Evolutionary conservation across 2,329 filamentous ascomycete species (phyloP).

Genomic region (Penicillium sp.): DNA sequence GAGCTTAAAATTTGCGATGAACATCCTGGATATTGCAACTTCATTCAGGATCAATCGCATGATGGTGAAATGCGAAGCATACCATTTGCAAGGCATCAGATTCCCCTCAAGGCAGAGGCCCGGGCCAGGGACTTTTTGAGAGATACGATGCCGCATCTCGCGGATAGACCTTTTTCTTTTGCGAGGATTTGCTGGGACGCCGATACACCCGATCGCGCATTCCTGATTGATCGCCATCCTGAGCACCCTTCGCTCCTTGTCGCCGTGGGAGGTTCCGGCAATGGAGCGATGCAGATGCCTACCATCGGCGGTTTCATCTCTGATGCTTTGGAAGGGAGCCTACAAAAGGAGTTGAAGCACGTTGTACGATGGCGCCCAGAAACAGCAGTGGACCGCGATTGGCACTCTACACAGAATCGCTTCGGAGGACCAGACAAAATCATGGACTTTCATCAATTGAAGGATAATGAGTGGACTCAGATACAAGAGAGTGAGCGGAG

Average conservation of each 20-base stretch:
- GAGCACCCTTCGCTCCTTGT: constrained; percentile 45
- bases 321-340: constrained; percentile 48
- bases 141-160: constrained; percentile 56
- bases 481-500: constrained; percentile 6
- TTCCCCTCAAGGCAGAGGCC: constrained; percentile 48
- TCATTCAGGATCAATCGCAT: constrained; percentile 27
- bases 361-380: constrained; percentile 55
- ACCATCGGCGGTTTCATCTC: constrained; percentile 52
- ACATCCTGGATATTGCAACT: constrained; percentile 58
- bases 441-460: constrained; percentile 49
- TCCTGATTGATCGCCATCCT: constrained; percentile 54
- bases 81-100: constrained; percentile 45
- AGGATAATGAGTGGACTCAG: constrained; percentile 40
- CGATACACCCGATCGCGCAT: constrained; percentile 56
- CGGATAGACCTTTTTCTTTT: constrained; percentile 49
- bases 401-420: constrained; percentile 50
- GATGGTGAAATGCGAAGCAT: constrained; percentile 34
- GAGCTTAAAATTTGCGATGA: constrained; percentile 50
- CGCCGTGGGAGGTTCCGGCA: constrained; percentile 53
- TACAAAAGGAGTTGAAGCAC: constrained; percentile 45
- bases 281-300: constrained; percentile 56
- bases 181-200: constrained; percentile 59
- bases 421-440: constrained; percentile 50
- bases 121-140: constrained; percentile 51
- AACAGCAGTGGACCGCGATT: constrained; percentile 47